Evolutionary conservation across 352 stramenopile species (phyloP), one percentile per base, ranked within the genome.

Genomic region (Phytophthora sp.): DNA sequence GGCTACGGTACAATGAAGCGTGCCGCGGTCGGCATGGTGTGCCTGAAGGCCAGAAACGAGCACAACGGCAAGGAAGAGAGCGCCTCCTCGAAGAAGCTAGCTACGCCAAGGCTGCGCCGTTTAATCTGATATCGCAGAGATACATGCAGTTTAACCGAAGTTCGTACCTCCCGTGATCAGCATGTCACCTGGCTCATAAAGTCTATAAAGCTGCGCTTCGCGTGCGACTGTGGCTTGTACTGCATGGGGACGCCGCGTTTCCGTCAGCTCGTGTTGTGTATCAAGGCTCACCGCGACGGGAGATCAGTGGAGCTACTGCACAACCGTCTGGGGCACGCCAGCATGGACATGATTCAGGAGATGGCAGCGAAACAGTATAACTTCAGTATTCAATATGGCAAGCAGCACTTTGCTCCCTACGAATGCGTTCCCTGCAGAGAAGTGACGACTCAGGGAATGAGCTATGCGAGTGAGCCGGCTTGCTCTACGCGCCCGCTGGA

Each of bases 121-220:
- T n/a, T n/a, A n/a, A n/a, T n/a, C n/a, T n/a, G n/a, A 56, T 56
- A 10, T 58, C 51, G 18, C 51, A 58, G 51, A 58, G 37, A 0
- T 58, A 58, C 38, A 21, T 58, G 18, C 51, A 58, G 28, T 58
- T 50, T 17, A 50, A 49, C 27, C 0, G 51, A 34, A 12, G 2
- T 58, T n/a, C 3, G 5, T 2, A 0, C 15, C 2, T 49, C 38
- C 0, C 1, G 41, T 1, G 38, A 50, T 20, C 51, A 58, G 38
- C 12, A 10, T 9, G 31, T 9, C 11, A 49, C 28, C 2, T 50
- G 18, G 51, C 27, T 58, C 0, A 15, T 9, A 13, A 50, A 58
- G 17, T 50, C 26, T 7, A 8, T 49, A 12, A 49, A 58, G 51
- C 51, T 50, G 51, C 28, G 38, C 18, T 50, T 58, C 51, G 26